phyloP scores from a whole-genome alignment of 164 flowering plant species.

The Hamamelis virginiana region DNA sequence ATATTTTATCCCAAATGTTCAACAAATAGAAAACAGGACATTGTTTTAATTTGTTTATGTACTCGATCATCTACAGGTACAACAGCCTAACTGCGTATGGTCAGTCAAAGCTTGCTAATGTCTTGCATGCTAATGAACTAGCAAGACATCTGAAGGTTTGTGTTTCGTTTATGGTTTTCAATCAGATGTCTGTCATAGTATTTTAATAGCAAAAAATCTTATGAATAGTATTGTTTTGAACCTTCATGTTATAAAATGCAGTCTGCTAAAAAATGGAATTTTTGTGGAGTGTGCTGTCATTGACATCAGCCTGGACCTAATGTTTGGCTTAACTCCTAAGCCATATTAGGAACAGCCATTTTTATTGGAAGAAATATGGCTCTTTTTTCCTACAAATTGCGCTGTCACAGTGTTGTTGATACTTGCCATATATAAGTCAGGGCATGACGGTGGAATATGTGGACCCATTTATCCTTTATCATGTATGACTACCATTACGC shows the following conservation, averaged over 20 bases:
- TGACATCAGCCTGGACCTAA: not conserved
- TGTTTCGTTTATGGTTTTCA: not conserved
- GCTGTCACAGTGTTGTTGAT: not conserved
- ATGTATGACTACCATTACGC: not conserved
- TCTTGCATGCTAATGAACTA: conserved; percentile 66
- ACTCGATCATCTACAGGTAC: conserved; percentile 38
- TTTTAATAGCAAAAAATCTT: not conserved
- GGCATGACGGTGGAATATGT: not conserved
- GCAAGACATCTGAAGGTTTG: conserved; percentile 49
- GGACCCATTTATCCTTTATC: not conserved
- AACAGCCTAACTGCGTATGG: conserved; percentile 45
- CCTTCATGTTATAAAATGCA: not conserved
- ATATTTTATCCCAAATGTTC: not conserved
- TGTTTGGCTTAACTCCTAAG: no score
- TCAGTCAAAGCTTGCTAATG: conserved; percentile 71
- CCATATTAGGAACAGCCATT: no score
- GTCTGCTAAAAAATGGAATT: not conserved
- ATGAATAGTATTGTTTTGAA: not conserved
- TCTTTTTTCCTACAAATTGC: not conserved
- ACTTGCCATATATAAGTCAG: not conserved
- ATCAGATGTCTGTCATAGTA: not conserved
- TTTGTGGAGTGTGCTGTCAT: not conserved
- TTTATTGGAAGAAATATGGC: no score
- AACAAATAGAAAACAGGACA: not conserved
- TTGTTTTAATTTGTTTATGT: not conserved